Evolutionary conservation across 495 filamentous ascomycete genomes (phyloP).

Genomic region (Aspergillus funiculosus): DNA sequence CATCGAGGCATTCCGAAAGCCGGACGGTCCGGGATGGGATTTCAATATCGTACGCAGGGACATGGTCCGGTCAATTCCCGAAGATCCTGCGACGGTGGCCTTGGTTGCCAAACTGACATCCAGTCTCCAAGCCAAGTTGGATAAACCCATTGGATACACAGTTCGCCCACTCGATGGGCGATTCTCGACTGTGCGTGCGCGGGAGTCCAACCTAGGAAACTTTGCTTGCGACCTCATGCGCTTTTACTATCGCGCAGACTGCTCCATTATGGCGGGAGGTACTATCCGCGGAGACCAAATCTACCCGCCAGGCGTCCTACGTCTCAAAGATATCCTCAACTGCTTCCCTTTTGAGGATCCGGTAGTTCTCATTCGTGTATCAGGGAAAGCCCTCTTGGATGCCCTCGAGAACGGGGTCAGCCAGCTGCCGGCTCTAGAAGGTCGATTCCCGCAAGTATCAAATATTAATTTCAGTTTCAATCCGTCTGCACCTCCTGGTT

Average conservation of each 20-base stretch:
- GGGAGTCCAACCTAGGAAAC: constrained; percentile 80
- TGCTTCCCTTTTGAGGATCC: constrained; percentile 94
- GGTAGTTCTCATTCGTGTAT: constrained; percentile 66
- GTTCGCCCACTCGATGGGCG: constrained; percentile 73
- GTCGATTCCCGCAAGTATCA: constrained; percentile 68
- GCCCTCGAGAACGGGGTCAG: constrained; percentile 80
- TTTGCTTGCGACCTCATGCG: constrained; percentile 90
- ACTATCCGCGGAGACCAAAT: constrained; percentile 90
- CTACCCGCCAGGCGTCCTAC: constrained; percentile 71
- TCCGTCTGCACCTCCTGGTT: constrained; percentile 49
- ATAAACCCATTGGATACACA: constrained; percentile 79
- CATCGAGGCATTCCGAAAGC: constrained; percentile 61
- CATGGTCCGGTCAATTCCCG: constrained; percentile 56
- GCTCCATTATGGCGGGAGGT: constrained; percentile 76
- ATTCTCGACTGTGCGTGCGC: constrained; percentile 71
- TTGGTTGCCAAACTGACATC: constrained; percentile 64
- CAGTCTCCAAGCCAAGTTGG: constrained; percentile 64
- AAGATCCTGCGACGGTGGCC: constrained; percentile 49
- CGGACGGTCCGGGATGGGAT: constrained; percentile 55
- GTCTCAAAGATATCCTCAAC: constrained; percentile 67
- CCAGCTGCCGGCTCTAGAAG: constrained; percentile 76
- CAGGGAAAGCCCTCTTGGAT: constrained; percentile 59
- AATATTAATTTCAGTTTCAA: constrained; percentile 71
- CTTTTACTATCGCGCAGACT: constrained; percentile 71
- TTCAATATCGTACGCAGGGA: constrained; percentile 73